phyloP scores from a whole-genome alignment of 2,329 filamentous ascomycete genomes.

The Beauveria varroae region DNA sequence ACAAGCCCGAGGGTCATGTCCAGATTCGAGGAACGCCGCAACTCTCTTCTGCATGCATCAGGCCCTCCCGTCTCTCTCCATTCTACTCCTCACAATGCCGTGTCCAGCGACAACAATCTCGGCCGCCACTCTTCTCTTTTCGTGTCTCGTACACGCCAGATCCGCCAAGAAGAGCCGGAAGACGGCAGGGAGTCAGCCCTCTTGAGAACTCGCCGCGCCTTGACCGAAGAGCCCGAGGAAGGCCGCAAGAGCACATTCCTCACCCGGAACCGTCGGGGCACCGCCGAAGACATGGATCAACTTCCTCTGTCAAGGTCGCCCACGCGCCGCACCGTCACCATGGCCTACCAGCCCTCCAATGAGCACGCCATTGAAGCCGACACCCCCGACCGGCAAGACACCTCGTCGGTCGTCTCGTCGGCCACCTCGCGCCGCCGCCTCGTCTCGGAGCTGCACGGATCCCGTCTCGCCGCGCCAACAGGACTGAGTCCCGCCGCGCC shows the following conservation, averaged over 20 bases:
- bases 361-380: constrained; percentile 24
- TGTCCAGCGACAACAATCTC: constrained; percentile 28
- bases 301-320: constrained; percentile 42
- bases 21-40: constrained; percentile 46
- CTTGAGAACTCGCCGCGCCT: constrained; percentile 34
- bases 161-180: constrained; percentile 39
- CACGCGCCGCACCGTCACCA: constrained; percentile 52
- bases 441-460: constrained; percentile 36
- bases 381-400: constrained; percentile 22
- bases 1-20: constrained; percentile 42
- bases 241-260: constrained; percentile 36
- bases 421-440: constrained; percentile 47
- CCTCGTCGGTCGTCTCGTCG: constrained; percentile 32
- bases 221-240: constrained; percentile 42
- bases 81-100: constrained; percentile 28
- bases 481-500: not conserved
- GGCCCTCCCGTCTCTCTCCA: constrained; percentile 39
- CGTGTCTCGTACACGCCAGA: constrained; percentile 34
- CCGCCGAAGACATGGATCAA: constrained; percentile 42
- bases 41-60: constrained; percentile 37
- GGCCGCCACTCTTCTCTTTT: constrained; percentile 47
- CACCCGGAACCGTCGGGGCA: constrained; percentile 37
- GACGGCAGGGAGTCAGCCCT: constrained; percentile 30
- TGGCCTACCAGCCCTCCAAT: constrained; percentile 22
- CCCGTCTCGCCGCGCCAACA: constrained; percentile 34